phyloP scores from a whole-genome alignment of 129 eudicot species.

The Centella asiatica region DNA sequence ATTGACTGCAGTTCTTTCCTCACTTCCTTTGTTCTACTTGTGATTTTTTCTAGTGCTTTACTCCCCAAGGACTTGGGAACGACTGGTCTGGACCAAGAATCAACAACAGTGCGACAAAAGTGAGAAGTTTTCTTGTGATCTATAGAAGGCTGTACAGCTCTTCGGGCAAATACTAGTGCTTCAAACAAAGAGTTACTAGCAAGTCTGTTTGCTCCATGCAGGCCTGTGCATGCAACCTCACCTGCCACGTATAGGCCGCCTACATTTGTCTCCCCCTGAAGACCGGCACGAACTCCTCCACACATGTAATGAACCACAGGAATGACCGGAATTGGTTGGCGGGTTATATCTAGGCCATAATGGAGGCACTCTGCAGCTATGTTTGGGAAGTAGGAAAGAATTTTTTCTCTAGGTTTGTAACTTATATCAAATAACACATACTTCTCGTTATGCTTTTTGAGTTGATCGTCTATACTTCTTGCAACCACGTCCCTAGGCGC shows the following conservation, averaged over 20 bases:
- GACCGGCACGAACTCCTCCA: conserved; percentile 99
- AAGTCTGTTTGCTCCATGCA: conserved; percentile 93
- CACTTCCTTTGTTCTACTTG: conserved; percentile 54
- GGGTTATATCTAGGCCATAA: conserved; percentile 77
- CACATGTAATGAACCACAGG: conserved; percentile 99
- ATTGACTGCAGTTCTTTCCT: conserved; percentile 66
- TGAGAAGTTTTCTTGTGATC: conserved; percentile 59
- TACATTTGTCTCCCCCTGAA: conserved; percentile 87
- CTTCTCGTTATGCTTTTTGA: conserved; percentile 70
- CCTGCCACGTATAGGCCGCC: conserved; percentile 86
- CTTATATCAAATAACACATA: conserved; percentile 88
- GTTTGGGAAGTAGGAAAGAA: conserved; percentile 90
- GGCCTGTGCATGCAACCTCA: conserved; percentile 97
- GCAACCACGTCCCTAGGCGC: conserved; percentile 97
- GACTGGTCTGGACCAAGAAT: conserved; percentile 63
- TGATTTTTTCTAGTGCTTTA: conserved; percentile 30
- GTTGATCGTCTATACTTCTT: conserved; percentile 92
- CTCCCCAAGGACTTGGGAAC: conserved; percentile 50
- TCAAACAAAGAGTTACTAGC: conserved; percentile 95
- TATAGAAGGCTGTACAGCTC: conserved; percentile 88
- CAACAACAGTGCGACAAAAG: conserved; percentile 26
- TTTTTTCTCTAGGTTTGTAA: conserved; percentile 57
- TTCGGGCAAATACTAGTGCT: conserved; percentile 87
- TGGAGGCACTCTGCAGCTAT: conserved; percentile 85
- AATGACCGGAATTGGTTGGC: conserved; percentile 86